Percentiles rank a stretch among this genome's conserved stretches.
These are phyloP conservation scores for Eurotiales sp. DNA, from an alignment of 2,329 filamentous ascomycete species.

Conservation along the genomic window DNA sequence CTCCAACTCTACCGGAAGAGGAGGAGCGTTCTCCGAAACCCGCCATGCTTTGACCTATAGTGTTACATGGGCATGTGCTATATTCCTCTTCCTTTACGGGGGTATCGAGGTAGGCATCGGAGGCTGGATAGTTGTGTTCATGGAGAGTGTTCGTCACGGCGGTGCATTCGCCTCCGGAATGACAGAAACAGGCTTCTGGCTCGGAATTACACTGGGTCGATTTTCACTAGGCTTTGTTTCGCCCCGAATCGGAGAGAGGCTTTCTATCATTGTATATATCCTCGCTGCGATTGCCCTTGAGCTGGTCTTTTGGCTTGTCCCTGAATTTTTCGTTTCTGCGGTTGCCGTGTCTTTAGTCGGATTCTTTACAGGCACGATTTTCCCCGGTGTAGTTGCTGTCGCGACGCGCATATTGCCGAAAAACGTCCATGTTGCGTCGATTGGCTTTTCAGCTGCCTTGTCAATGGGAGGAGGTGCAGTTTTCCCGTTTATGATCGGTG, in stretches of 20 bases:
- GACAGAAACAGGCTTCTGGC: constrained; percentile 71
- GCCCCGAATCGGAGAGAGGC: constrained; percentile 65
- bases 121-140: constrained; percentile 75
- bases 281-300: constrained; percentile 58
- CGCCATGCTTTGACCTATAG: constrained; percentile 45
- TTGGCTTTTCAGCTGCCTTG: constrained; percentile 70
- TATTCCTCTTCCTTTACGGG: constrained; percentile 70
- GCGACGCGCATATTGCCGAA: constrained; percentile 66
- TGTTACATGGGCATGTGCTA: constrained; percentile 67
- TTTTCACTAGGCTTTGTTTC: constrained; percentile 62
- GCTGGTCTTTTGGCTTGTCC: constrained; percentile 72
- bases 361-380: constrained; percentile 70
- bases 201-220: constrained; percentile 68
- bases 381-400: constrained; percentile 65
- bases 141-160: constrained; percentile 66
- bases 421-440: constrained; percentile 65
- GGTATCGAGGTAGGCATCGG: constrained; percentile 60
- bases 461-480: constrained; percentile 66
- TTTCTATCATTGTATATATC: constrained; percentile 55
- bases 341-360: constrained; percentile 64
- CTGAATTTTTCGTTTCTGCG: constrained; percentile 64
- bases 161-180: constrained; percentile 64
- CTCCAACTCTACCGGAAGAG: constrained; percentile 8
- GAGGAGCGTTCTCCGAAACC: constrained; percentile 18
- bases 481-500: constrained; percentile 64